Evolutionary conservation across 106 monocot genomes (phyloP), one percentile per base, ranked within the genome.

Genomic region (Allium sativum): DNA sequence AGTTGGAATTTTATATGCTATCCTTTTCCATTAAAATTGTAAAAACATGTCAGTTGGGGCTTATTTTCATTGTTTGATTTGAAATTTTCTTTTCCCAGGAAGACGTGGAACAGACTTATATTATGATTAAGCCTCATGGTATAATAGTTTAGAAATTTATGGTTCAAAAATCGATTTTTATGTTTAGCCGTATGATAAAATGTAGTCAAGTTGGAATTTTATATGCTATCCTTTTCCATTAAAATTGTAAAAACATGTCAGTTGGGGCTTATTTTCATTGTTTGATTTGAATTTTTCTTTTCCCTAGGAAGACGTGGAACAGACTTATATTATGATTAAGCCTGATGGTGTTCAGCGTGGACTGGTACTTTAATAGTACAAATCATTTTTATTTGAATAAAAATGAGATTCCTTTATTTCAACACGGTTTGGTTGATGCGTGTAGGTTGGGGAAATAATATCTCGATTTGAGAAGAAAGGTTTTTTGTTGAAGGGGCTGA

Each of bases 391-490:
- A 45, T 21, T 45, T 21, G 44, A 40, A 21, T 4, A 59, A 41
- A 43, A 20, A 11, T 5, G 40, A 12, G 10, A 12, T 21, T 47
- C 42, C 44, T 77, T 18, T 22, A 52, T 20, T 56, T 55, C 6
- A 44, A 18, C 54, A 7, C 8, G 48, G 48, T 12, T 50, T 0
- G 1, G 31, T 31, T 31, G 5, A 31, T 31, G 31, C 18, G 13
- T 44, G 21, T 74, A 95, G 95, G 84, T 95, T 72, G 95, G 95
- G 51, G 96, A 96, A 66, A 96, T 96, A 52, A 87, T 96, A 63
- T 87, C 96, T 59, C 77, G 96, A 22, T 96, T 91, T 52, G 91
- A 96, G 84, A 96, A 84, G 75, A 96, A 96, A 52, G 96, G 96
- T 7, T 91, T 96, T 67, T 59, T 82, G 78, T 72, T 96, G 58